Conservation (phyloP, 2,329 filamentous ascomycete species). For the Talaromyces amestolkiae region DNA sequence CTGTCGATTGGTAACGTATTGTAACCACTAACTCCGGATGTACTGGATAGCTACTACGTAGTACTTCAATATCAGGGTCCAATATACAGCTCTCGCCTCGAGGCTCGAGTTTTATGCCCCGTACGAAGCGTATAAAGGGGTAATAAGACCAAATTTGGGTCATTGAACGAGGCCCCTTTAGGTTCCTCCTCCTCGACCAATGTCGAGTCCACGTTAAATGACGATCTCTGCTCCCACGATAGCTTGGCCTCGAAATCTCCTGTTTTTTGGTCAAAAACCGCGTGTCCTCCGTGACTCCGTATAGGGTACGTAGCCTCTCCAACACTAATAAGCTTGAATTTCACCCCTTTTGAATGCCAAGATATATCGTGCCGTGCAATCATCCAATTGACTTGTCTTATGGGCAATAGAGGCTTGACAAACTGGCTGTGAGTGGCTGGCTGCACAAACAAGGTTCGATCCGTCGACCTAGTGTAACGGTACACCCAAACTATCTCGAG, state of each 20-base stretch:
- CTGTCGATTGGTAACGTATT: not conserved
- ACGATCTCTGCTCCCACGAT: not conserved
- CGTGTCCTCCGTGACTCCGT: not conserved
- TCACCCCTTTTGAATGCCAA: not conserved
- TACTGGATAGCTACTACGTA: not conserved
- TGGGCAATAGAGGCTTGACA: not conserved
- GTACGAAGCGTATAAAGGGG: not conserved
- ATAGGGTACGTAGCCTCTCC: not conserved
- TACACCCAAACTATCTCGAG: not conserved
- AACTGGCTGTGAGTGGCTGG: not conserved
- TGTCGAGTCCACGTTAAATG: not conserved
- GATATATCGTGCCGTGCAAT: not conserved
- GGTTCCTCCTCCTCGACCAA: not conserved
- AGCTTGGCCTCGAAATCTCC: not conserved
- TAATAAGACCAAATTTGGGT: not conserved
- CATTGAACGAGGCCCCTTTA: not conserved
- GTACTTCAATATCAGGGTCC: not conserved
- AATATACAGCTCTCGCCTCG: not conserved
- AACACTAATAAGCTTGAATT: not conserved
- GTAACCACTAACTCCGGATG: not conserved
- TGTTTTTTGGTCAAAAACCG: not conserved
- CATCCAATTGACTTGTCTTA: not conserved
- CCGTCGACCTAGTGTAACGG: conserved; percentile 1
- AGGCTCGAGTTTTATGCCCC: not conserved
- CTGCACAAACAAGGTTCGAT: conserved; percentile 2